These are phyloP conservation scores for Bryoerythrophyllum caledonicum DNA, from an alignment of 225 moss, liverwort and hornwort species.

Conservation along the genomic window DNA sequence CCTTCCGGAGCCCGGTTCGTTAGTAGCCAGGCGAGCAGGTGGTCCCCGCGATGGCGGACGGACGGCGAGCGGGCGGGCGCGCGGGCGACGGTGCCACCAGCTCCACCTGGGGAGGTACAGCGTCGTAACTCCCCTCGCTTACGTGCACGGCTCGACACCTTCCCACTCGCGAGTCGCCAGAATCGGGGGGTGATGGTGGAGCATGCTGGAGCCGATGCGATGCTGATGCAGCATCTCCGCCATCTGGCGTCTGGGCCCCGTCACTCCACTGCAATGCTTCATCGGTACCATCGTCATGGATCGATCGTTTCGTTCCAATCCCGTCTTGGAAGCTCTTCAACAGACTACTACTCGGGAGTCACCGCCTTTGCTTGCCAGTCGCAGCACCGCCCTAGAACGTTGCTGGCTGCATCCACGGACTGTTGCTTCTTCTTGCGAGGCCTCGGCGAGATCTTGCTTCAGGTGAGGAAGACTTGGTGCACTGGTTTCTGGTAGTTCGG, in stretches of 20 bases:
- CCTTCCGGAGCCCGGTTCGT: background rate
- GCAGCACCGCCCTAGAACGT: background rate
- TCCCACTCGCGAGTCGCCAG: background rate
- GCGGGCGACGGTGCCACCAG: background rate
- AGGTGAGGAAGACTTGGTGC: background rate
- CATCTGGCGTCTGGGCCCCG: constrained; percentile 33
- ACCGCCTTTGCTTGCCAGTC: background rate
- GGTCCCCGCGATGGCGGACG: background rate
- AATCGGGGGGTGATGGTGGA: constrained; percentile 6
- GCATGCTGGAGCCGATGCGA: constrained; percentile 8
- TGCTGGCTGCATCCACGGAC: background rate
- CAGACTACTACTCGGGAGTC: no score
- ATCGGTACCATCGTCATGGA: constrained; percentile 7
- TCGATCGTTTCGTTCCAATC: background rate
- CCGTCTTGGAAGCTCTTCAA: no score
- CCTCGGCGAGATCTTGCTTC: background rate
- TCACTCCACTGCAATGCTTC: constrained; percentile 29
- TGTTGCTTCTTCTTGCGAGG: background rate
- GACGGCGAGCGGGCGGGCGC: background rate
- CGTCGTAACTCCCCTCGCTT: background rate
- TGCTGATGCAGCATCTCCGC: constrained; percentile 31
- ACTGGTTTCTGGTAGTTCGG: background rate
- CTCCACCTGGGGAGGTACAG: background rate
- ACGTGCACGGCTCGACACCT: constrained; percentile 16
- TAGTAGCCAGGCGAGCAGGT: background rate